A percentile compares a stretch with the other conserved stretches of the same genome.
Conservation (phyloP, 1,284 basidiomycete species). For the Bondarzewia mesenterica region DNA sequence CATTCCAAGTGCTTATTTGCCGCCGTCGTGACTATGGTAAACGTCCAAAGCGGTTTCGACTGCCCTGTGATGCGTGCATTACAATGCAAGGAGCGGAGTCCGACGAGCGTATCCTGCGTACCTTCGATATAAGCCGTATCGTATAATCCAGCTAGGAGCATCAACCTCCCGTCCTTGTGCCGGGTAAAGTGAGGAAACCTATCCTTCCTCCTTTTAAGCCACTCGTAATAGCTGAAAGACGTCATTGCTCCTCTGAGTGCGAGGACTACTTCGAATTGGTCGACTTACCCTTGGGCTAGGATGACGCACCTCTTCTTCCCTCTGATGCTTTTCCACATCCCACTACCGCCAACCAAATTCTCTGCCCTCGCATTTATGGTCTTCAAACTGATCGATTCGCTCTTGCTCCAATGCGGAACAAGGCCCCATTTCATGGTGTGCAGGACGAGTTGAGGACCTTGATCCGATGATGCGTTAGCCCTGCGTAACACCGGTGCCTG, state of each 20-base stretch:
- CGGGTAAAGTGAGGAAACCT: conserved; percentile 79
- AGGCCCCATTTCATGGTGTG: conserved; percentile 90
- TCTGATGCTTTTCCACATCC: conserved; percentile 79
- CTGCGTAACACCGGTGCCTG: conserved; percentile 56
- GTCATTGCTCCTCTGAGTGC: too few species aligned
- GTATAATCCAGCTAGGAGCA: conserved; percentile 87
- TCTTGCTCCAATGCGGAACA: conserved; percentile 79
- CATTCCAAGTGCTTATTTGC: conserved; percentile 63
- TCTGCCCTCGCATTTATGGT: conserved; percentile 91
- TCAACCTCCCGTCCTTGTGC: conserved; percentile 55
- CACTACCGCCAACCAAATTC: conserved; percentile 63
- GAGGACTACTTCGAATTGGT: not conserved
- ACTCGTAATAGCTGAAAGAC: conserved; percentile 76
- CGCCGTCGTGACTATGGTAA: conserved; percentile 83
- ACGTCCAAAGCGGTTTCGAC: conserved; percentile 65
- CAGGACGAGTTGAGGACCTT: conserved; percentile 24
- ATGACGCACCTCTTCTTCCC: conserved; percentile 76
- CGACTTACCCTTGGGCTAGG: conserved; percentile 65
- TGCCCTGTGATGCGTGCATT: conserved; percentile 29
- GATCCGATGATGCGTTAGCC: conserved; percentile 4
- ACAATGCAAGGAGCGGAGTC: not conserved
- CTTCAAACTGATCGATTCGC: conserved; percentile 59
- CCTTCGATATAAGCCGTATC: conserved; percentile 67
- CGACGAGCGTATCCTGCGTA: conserved; percentile 15
- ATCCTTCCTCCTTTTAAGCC: conserved; percentile 75